Evolutionary conservation across 148 eudicot species (phyloP).

Genomic region (Nepenthes gracilis): DNA sequence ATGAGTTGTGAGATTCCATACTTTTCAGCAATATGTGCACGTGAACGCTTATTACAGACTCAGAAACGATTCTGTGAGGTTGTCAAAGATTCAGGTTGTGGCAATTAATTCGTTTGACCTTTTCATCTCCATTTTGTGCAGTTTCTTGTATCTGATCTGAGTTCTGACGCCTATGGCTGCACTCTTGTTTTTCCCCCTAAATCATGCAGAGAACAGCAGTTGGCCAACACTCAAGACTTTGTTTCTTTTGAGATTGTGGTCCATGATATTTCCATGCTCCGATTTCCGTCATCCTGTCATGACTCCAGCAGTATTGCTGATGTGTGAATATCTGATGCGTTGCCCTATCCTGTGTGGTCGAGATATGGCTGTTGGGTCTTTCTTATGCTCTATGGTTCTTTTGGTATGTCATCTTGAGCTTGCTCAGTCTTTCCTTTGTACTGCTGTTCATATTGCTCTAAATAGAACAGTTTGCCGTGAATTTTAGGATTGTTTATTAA

Average conservation of each 20-base stretch:
- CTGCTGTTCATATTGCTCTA: background rate
- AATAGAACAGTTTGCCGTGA: no score
- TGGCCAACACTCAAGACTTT: constrained; percentile 93
- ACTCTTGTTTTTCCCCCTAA: background rate
- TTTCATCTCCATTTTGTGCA: background rate
- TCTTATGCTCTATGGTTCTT: constrained; percentile 78
- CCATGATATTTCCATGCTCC: constrained; percentile 91
- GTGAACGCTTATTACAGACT: constrained; percentile 55
- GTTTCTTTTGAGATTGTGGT: constrained; percentile 86
- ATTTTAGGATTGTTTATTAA: no score
- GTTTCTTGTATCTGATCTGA: constrained; percentile 1
- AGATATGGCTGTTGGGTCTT: constrained; percentile 77
- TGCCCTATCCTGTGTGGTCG: constrained; percentile 67
- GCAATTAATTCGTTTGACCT: background rate
- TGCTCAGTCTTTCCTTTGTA: background rate
- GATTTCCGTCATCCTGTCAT: constrained; percentile 91
- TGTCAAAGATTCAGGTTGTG: constrained; percentile 66
- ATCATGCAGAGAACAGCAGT: constrained; percentile 59
- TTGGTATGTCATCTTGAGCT: constrained; percentile 38
- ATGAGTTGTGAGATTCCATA: constrained; percentile 79
- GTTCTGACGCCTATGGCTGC: background rate
- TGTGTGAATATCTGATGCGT: constrained; percentile 84
- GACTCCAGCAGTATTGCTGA: constrained; percentile 83
- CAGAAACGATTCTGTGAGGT: constrained; percentile 67
- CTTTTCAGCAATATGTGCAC: constrained; percentile 94